A percentile compares a stretch with the other conserved stretches of the same genome.
Conservation (phyloP, 495 filamentous ascomycete genomes). For the Penicillium atrosanguineum region DNA sequence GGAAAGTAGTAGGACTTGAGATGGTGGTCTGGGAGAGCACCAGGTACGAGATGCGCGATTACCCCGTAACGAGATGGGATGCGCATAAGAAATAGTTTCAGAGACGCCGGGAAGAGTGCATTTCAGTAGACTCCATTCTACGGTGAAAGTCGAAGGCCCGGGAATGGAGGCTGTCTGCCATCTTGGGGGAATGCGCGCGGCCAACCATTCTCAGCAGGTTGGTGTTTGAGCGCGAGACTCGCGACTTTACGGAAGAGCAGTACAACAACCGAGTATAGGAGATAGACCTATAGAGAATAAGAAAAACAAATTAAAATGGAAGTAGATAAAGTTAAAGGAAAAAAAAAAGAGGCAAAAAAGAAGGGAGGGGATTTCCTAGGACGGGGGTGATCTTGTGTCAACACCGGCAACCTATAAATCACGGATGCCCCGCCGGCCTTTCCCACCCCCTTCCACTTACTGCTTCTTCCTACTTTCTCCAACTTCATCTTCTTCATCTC, state of each 20-base stretch:
- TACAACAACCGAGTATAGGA: slow-evolving; percentile 4
- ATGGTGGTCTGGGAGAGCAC: neutral
- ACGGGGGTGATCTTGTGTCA: slow-evolving; percentile 43
- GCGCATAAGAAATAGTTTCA: neutral
- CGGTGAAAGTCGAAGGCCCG: neutral
- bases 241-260: neutral
- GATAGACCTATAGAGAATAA: slow-evolving; percentile 4
- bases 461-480: slow-evolving; percentile 23
- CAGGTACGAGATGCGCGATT: slow-evolving; percentile 13
- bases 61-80: neutral
- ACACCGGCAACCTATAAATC: slow-evolving; percentile 51
- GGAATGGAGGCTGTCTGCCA: slow-evolving; percentile 14
- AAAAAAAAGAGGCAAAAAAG: slow-evolving; percentile 16
- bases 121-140: neutral
- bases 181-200: slow-evolving; percentile 21
- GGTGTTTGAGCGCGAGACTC: neutral
- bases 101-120: neutral
- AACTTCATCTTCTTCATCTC: neutral
- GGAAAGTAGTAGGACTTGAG: neutral
- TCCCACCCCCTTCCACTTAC: slow-evolving; percentile 39
- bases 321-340: slow-evolving; percentile 12
- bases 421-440: slow-evolving; percentile 48
- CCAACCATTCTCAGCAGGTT: slow-evolving; percentile 7
- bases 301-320: slow-evolving; percentile 9
- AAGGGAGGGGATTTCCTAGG: slow-evolving; percentile 14